Evolutionary conservation across 2,329 filamentous ascomycete species (phyloP), one percentile per base, ranked within the genome.

Genomic region (Diplocarpon mali): DNA sequence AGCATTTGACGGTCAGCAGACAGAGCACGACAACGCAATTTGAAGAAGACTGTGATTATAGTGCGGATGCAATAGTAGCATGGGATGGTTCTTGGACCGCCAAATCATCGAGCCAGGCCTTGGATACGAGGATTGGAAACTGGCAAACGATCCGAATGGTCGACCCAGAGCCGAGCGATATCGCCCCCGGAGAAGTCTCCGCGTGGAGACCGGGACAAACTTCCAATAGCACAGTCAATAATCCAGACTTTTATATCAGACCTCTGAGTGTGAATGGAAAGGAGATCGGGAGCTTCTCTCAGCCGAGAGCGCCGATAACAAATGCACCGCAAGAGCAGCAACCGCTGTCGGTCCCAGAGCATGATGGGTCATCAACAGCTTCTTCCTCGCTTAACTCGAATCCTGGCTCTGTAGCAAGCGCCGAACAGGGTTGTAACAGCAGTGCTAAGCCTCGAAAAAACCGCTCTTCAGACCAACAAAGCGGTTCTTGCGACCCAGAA

Each of bases 21-120:
- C 54, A 57, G 36, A 61, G 59, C 35, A 49, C 52, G 20, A 49
- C 46, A 24, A 62, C 59, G n/a, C 53, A 59, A 30, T 62, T 62
- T 35, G 59, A 62, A 43, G 57, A 61, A 32, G 59, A 61, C 38
- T 38, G 49, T 31, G 50, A 50, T 11, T 46, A 51, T 29, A 49
- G 43, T 46, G 44, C 48, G n/a, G 43, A 48, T 36, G 46, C 50
- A 11, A 44, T 45, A 14, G 45, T 47, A 2, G 42, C 41, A 42
- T 41, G 39, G 5, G 41, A 48, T 31, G 45, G 48, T 24, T 40
- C 40, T 2, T 52, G 47, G 47, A 36, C 42, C 9, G 31, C 17
- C 24, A 48, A 46, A 34, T 52, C 47, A 14, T 38, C 40, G 28
- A 44, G 44, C 16, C 39, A 47, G 20, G 41, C 42, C 24, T 14